Conservation (phyloP, 2,329 filamentous ascomycete genomes). For the Clarireedia monteithiana region DNA sequence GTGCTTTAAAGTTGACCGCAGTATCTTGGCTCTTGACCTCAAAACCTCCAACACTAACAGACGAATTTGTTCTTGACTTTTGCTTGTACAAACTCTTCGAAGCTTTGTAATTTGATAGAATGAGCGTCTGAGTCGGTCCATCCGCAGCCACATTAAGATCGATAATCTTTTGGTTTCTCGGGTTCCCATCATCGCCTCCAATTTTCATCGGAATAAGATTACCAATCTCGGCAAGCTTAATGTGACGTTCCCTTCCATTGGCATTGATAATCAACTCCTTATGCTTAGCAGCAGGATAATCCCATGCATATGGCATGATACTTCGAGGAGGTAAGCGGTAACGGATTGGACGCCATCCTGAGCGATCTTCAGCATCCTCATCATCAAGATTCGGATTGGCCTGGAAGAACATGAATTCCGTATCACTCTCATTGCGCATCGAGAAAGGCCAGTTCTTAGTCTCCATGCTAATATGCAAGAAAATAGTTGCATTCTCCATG, state of each 20-base stretch:
- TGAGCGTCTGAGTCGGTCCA: conserved; percentile 88
- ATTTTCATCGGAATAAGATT: conserved; percentile 94
- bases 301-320: conserved; percentile 99
- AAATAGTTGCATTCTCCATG: conserved; percentile 89
- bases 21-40: conserved; percentile 92
- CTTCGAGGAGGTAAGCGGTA: conserved; percentile 89
- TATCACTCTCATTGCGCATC: conserved; percentile 96
- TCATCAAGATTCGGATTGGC: conserved; percentile 89
- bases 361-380: conserved; percentile 74
- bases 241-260: conserved; percentile 74
- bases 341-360: conserved; percentile 84
- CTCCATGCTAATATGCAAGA: conserved; percentile 83
- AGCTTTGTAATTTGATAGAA: conserved; percentile 86
- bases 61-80: conserved; percentile 44
- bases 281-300: conserved; percentile 95
- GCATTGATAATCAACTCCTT: conserved; percentile 83
- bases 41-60: conserved; percentile 59
- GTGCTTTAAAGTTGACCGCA: conserved; percentile 79
- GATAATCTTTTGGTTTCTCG: conserved; percentile 71
- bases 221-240: conserved; percentile 93
- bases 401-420: conserved; percentile 94
- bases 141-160: conserved; percentile 95
- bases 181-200: conserved; percentile 39
- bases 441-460: conserved; percentile 97
- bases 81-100: conserved; percentile 85